Evolutionary conservation across 805 yeast genomes (phyloP).

Genomic region (Monosporozyma servazzii): DNA sequence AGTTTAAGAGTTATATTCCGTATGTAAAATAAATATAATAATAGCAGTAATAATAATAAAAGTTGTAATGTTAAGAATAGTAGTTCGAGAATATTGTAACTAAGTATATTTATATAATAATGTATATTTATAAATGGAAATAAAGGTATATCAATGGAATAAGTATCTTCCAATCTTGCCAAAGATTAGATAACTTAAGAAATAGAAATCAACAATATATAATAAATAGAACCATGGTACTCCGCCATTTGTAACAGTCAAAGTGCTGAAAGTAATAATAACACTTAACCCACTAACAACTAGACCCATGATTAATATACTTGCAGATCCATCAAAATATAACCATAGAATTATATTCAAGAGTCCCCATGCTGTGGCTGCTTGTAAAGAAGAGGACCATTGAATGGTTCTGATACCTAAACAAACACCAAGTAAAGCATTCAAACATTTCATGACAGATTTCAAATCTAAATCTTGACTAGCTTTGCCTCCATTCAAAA

Average conservation of each 20-base stretch:
- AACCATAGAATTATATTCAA: slow-evolving; percentile 61
- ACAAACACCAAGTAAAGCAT: slow-evolving; percentile 61
- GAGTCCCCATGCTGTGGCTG: slow-evolving; percentile 52
- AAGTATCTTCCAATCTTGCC: slow-evolving; percentile 47
- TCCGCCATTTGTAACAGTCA: slow-evolving; percentile 12
- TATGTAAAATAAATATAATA: no score
- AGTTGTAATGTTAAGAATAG: no score
- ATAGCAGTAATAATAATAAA: no score
- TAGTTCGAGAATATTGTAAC: no score
- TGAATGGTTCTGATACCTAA: slow-evolving; percentile 62
- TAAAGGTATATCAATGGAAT: not conserved
- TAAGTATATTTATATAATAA: not conserved
- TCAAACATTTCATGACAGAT: slow-evolving; percentile 22
- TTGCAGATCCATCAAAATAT: slow-evolving; percentile 51
- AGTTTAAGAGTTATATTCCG: not conserved
- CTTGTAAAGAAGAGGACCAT: slow-evolving; percentile 60
- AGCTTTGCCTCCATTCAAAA: slow-evolving; percentile 8
- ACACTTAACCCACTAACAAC: slow-evolving; percentile 18
- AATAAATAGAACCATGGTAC: slow-evolving; percentile 9
- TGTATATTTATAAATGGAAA: not conserved
- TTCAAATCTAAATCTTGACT: slow-evolving; percentile 1
- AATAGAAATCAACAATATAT: slow-evolving; percentile 43
- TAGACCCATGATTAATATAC: slow-evolving; percentile 46
- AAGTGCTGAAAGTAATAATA: slow-evolving; percentile 10
- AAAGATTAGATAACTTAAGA: slow-evolving; percentile 54